Evolutionary conservation across 2,329 filamentous ascomycete species (phyloP).

Genomic region (Fusarium fujikuroi): DNA sequence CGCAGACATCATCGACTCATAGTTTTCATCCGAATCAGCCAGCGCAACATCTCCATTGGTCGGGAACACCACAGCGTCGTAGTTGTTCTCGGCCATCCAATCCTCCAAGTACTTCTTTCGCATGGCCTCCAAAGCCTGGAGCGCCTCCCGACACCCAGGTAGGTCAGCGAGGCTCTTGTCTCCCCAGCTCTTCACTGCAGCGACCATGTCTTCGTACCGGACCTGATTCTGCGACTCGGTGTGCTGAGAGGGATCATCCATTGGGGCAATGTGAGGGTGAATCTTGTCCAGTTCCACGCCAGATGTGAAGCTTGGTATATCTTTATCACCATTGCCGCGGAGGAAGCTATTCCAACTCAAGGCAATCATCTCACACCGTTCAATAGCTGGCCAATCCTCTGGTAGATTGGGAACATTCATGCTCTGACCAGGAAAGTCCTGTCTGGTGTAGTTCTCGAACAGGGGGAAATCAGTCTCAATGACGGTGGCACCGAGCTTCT

Average conservation of each 20-base stretch:
- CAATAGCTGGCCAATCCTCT: neutral
- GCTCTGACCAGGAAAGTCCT: neutral
- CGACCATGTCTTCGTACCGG: neutral
- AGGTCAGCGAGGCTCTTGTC: neutral
- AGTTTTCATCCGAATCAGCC: slow-evolving; percentile 57
- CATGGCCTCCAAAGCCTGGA: neutral
- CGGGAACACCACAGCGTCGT: slow-evolving; percentile 43
- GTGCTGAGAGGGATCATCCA: slow-evolving; percentile 2
- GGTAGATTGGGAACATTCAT: neutral
- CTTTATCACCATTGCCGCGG: neutral
- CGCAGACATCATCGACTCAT: slow-evolving; percentile 20
- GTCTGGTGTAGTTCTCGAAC: neutral
- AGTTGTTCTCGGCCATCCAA: neutral
- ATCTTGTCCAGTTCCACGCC: neutral
- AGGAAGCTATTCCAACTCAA: slow-evolving; percentile 4
- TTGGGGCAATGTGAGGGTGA: neutral
- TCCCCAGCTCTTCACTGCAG: neutral
- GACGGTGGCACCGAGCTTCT: neutral
- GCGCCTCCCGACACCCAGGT: neutral
- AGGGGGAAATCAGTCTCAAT: neutral
- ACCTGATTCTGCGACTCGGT: slow-evolving; percentile 2
- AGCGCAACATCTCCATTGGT: slow-evolving; percentile 61
- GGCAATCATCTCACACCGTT: slow-evolving; percentile 2
- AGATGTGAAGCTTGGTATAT: neutral
- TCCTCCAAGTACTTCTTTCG: neutral